A percentile compares a stretch with the other conserved stretches of the same genome.
phyloP scores from a whole-genome alignment of 768 basidiomycete genomes.

The Lactarius hengduanensis region DNA sequence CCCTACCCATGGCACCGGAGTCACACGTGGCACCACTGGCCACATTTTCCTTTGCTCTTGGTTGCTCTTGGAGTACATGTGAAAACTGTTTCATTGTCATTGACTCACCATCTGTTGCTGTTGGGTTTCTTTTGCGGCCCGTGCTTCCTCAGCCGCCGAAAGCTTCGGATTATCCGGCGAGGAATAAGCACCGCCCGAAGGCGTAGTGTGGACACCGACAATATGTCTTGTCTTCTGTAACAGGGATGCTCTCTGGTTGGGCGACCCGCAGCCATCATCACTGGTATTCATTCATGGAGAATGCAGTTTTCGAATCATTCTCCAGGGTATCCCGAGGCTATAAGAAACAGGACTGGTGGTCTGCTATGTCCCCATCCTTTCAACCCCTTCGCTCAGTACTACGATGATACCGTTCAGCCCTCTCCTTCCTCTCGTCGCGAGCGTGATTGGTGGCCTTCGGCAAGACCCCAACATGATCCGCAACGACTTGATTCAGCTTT shows the following conservation, averaged over 20 bases:
- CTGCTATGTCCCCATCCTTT: neutral
- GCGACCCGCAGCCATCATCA: neutral
- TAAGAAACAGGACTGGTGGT: neutral
- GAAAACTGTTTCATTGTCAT: neutral
- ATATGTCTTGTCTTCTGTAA: neutral
- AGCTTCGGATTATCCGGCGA: neutral
- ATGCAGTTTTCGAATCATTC: neutral
- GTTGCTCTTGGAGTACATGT: neutral
- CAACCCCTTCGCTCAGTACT: neutral
- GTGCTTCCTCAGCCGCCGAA: neutral
- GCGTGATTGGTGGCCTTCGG: neutral
- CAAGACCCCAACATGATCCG: neutral
- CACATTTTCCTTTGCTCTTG: neutral
- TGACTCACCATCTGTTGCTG: neutral
- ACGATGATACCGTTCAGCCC: neutral
- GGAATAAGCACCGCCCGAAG: neutral
- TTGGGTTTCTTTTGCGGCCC: neutral
- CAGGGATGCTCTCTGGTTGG: neutral
- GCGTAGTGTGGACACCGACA: neutral
- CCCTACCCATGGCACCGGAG: neutral
- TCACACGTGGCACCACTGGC: neutral
- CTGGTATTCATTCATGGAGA: neutral
- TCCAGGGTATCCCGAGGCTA: neutral
- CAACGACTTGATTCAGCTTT: slow-evolving; percentile 30
- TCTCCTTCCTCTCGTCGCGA: slow-evolving; percentile 5